Evolutionary conservation across 2,329 filamentous ascomycete genomes (phyloP).

Genomic region (Grosmannia clavigera): DNA sequence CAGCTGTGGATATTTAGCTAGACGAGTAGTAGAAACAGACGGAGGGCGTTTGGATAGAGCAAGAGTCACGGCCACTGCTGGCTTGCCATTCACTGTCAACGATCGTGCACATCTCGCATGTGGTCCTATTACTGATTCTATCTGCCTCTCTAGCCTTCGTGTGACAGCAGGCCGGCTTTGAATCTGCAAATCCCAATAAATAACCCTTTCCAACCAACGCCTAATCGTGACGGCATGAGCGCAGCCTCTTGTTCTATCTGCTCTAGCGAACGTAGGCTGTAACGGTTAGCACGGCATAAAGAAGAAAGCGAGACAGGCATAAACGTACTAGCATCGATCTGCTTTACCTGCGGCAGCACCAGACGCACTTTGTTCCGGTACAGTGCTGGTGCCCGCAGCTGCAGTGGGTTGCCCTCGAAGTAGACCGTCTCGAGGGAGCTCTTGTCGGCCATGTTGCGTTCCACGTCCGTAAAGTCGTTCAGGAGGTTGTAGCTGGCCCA

Average conservation of each 20-base stretch:
- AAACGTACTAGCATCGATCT: slow-evolving; percentile 93
- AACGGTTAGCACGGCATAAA: background rate
- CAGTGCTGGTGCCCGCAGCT: slow-evolving; percentile 63
- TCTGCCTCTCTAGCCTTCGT: background rate
- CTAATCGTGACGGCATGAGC: background rate
- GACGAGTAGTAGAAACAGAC: slow-evolving; percentile 5
- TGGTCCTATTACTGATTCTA: background rate
- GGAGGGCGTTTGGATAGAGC: background rate
- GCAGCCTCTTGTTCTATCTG: background rate
- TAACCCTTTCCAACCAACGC: background rate
- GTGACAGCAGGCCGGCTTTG: background rate
- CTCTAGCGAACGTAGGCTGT: slow-evolving; percentile 16
- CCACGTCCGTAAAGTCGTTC: slow-evolving; percentile 67
- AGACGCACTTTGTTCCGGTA: slow-evolving; percentile 91
- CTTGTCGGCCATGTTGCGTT: slow-evolving; percentile 66
- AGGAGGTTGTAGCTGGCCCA: slow-evolving; percentile 91
- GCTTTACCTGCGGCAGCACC: slow-evolving; percentile 72
- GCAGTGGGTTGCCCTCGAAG: slow-evolving; percentile 88
- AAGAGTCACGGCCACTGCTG: background rate
- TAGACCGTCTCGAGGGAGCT: slow-evolving; percentile 77
- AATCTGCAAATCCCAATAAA: background rate
- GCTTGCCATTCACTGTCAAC: background rate
- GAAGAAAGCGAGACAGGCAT: background rate
- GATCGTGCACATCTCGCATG: background rate
- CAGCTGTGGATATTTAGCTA: slow-evolving; percentile 47